Evolutionary conservation across 495 filamentous ascomycete genomes (phyloP), one percentile per base, ranked within the genome.

Genomic region (Aspergillus kassunensis): DNA sequence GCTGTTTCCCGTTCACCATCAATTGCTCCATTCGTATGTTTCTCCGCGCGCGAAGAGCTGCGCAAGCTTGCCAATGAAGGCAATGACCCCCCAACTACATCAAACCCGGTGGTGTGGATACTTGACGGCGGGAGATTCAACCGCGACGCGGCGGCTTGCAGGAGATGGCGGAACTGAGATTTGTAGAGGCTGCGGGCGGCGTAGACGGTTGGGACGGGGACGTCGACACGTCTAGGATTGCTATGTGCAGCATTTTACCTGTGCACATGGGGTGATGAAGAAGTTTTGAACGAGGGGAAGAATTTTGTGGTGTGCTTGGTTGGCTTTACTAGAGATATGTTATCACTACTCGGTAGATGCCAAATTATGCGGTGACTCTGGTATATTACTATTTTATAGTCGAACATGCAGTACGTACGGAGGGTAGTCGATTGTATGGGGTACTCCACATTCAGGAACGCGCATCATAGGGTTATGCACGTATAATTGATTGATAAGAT

Each of bases 221-320:
- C 49, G 54, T 74, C 71, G 37, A 62, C n/a, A n/a, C 54, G 54
- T 76, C 72, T 31, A 76, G 60, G 39, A 71, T 60, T 21, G 72
- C 72, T 54, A 76, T 60, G 55, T 76, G 72, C 4, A 46, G 29
- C 25, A 58, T 44, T 21, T 45, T 58, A 51, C 34, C 49, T 49
- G 44, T 50, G n/a, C n/a, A n/a, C n/a, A n/a, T n/a, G n/a, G n/a
- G n/a, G n/a, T n/a, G n/a, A n/a, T n/a, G n/a, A n/a, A n/a, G 57
- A 46, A 60, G 45, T 31, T 49, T 34, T 20, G 36, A 50, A 36
- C 55, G 43, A 29, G 41, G 7, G 36, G 16, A 21, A 21, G 16
- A n/a, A n/a, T n/a, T n/a, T n/a, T n/a, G n/a, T n/a, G n/a, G n/a
- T n/a, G n/a, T n/a, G n/a, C n/a, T n/a, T n/a, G n/a, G n/a, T n/a